Conservation (phyloP, 83 land plant species). For the Thuja plicata region DNA sequence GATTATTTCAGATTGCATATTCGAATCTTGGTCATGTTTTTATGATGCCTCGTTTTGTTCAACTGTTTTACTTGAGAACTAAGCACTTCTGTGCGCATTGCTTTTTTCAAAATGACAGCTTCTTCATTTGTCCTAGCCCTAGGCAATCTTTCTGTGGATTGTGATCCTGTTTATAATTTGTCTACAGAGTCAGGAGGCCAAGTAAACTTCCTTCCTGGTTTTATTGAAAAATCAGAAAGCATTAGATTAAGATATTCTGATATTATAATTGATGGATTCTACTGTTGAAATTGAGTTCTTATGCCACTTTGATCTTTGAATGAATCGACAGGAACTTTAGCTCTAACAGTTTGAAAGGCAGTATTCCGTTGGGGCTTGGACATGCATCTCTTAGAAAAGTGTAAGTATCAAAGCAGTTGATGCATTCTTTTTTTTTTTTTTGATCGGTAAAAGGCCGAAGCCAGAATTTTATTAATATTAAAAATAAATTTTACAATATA, state of each 20-base stretch:
- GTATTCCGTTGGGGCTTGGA: constrained; percentile 53
- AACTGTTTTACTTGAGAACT: neutral
- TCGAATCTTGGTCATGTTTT: neutral
- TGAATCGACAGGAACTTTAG: constrained; percentile 65
- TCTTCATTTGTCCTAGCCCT: neutral
- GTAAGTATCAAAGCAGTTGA: constrained; percentile 35
- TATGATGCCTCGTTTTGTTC: neutral
- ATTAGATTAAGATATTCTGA: neutral
- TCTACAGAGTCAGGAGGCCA: neutral
- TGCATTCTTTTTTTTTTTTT: too few species aligned
- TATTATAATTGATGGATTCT: neutral
- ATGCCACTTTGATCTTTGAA: neutral
- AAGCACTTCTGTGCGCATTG: neutral
- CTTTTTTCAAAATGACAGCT: neutral
- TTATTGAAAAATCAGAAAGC: neutral
- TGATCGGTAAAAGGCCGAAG: too few species aligned
- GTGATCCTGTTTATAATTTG: neutral
- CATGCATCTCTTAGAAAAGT: constrained; percentile 47
- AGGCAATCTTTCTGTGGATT: neutral
- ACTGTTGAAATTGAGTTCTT: neutral
- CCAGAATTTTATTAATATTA: too few species aligned
- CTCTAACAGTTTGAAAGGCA: constrained; percentile 57
- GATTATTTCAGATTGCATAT: neutral
- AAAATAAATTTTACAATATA: too few species aligned
- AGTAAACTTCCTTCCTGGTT: neutral